These are phyloP conservation scores for Jaltomata sinuosa DNA, from an alignment of 257 asterid genomes.

Conservation along the genomic window DNA sequence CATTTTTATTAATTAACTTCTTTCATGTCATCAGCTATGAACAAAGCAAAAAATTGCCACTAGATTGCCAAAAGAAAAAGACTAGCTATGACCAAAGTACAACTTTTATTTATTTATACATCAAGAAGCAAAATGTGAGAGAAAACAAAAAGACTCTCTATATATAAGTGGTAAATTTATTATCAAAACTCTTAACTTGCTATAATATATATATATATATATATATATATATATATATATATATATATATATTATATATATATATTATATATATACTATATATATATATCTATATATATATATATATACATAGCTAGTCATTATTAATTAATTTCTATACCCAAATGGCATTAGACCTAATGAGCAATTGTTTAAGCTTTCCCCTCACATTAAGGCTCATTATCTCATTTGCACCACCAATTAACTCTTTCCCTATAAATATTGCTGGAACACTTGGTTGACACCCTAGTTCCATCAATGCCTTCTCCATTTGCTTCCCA, in stretches of 20 bases:
- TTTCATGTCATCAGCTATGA: background rate
- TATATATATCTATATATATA: no score
- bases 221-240: no score
- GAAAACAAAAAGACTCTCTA: background rate
- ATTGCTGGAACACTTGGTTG: background rate
- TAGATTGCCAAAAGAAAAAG: background rate
- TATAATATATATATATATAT: no score
- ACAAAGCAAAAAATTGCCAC: background rate
- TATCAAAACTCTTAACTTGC: background rate
- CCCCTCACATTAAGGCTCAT: background rate
- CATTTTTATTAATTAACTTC: background rate
- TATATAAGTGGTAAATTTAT: background rate
- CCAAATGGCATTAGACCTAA: background rate
- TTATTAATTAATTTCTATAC: background rate
- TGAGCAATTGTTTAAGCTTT: background rate
- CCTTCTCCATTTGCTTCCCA: background rate
- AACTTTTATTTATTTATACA: background rate
- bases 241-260: no score
- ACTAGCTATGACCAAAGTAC: background rate
- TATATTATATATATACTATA: no score
- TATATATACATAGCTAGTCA: background rate
- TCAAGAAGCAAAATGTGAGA: background rate
- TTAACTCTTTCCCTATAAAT: background rate
- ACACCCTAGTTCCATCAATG: background rate
- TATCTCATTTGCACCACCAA: background rate